phyloP scores from a whole-genome alignment of 2,329 filamentous ascomycete genomes.

The Tympanopsis confertula region DNA sequence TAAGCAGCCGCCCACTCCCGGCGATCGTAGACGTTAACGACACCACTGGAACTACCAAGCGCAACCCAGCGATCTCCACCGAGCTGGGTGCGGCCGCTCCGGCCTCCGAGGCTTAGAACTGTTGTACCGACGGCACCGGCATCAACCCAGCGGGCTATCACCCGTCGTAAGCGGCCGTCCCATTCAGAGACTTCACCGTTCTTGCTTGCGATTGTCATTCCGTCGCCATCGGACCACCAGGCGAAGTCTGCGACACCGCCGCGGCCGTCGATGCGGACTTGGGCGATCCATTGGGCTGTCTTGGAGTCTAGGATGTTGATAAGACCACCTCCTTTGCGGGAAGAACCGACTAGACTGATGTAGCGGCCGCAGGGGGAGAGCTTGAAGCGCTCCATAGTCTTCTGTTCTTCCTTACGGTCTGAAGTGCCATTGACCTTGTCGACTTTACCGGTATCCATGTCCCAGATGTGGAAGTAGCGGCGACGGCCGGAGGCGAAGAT shows the following conservation, averaged over 20 bases:
- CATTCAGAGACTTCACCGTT: constrained; percentile 88
- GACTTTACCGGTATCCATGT: constrained; percentile 68
- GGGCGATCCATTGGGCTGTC: constrained; percentile 78
- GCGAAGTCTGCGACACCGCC: constrained; percentile 81
- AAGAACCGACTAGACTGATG: constrained; percentile 71
- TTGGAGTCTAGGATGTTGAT: constrained; percentile 73
- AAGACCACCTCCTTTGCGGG: constrained; percentile 74
- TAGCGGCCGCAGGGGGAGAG: constrained; percentile 77
- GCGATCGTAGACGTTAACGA: constrained; percentile 90
- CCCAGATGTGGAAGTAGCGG: constrained; percentile 89
- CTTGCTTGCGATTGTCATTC: constrained; percentile 71
- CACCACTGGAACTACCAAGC: constrained; percentile 73
- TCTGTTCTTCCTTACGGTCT: constrained; percentile 70
- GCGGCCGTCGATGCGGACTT: constrained; percentile 69
- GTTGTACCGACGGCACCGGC: constrained; percentile 82
- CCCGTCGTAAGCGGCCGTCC: constrained; percentile 54
- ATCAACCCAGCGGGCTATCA: constrained; percentile 77
- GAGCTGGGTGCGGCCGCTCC: constrained; percentile 43
- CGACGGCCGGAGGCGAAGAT: constrained; percentile 83
- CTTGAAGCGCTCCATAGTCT: constrained; percentile 81
- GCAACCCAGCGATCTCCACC: constrained; percentile 84
- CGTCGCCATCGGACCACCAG: constrained; percentile 81
- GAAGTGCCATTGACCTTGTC: constrained; percentile 71
- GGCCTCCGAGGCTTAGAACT: constrained; percentile 67
- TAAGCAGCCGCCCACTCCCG: constrained; percentile 36